Evolutionary conservation across 73 alveolate species (phyloP).

Genomic region (Paramecium sexaurelia): DNA sequence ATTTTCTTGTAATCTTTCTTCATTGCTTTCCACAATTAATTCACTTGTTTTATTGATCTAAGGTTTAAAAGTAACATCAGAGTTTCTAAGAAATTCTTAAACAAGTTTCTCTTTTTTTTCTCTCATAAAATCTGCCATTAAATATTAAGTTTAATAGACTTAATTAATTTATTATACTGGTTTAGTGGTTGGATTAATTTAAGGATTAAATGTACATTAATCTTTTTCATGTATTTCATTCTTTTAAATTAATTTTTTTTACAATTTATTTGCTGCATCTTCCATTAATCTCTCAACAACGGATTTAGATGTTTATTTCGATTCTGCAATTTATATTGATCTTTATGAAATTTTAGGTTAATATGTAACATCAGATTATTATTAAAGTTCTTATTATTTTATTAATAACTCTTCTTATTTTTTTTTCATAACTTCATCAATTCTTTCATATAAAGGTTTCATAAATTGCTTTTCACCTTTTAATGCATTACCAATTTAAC

Average conservation of each 20-base stretch:
- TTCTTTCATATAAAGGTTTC: constrained; percentile 64
- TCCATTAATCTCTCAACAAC: constrained; percentile 67
- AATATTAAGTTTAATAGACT: constrained; percentile 39
- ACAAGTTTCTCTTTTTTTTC: constrained; percentile 56
- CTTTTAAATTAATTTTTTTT: constrained; percentile 34
- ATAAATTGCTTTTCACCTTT: constrained; percentile 58
- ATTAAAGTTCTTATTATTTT: constrained; percentile 28
- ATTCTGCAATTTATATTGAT: constrained; percentile 54
- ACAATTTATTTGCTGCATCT: constrained; percentile 47
- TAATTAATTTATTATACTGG: constrained; percentile 17
- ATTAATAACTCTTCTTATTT: constrained; percentile 48
- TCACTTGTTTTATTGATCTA: constrained; percentile 49
- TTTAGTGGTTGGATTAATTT: constrained; percentile 51
- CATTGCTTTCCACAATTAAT: constrained; percentile 58
- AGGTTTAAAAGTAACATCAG: constrained; percentile 60
- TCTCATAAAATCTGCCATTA: constrained; percentile 68
- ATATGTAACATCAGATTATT: constrained; percentile 33
- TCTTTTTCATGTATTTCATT: constrained; percentile 29
- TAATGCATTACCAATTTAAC: neutral
- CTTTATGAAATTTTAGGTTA: constrained; percentile 56
- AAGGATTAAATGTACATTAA: constrained; percentile 63
- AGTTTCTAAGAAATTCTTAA: constrained; percentile 40
- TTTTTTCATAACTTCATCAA: constrained; percentile 64
- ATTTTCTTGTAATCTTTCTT: constrained; percentile 59
- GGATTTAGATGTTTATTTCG: constrained; percentile 20